Percentiles rank a stretch among this genome's conserved stretches.
Evolutionary conservation across 768 basidiomycete genomes (phyloP).

Genomic region (Myochromella boudieri): DNA sequence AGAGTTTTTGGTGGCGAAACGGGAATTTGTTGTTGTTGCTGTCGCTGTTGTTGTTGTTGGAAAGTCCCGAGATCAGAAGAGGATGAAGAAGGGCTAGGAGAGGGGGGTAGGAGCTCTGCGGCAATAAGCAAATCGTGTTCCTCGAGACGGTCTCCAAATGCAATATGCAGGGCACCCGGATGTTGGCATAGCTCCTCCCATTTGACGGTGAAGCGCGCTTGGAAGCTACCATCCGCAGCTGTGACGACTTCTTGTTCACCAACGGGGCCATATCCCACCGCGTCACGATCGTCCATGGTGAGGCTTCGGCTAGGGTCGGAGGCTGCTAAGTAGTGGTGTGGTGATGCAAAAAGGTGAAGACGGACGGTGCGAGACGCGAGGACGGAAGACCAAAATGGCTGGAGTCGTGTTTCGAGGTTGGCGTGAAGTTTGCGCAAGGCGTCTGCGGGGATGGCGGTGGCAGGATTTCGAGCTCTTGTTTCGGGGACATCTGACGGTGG

Average conservation of each 20-base stretch:
- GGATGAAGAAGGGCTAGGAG: slow-evolving; percentile 8
- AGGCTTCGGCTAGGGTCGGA: slow-evolving; percentile 3
- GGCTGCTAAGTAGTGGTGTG: slow-evolving; percentile 23
- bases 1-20: slow-evolving; percentile 25
- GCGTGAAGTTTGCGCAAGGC: slow-evolving; percentile 56
- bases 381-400: slow-evolving; percentile 79
- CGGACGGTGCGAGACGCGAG: slow-evolving; percentile 63
- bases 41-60: neutral
- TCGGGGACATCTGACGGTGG: neutral
- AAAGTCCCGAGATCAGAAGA: slow-evolving; percentile 4
- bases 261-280: slow-evolving; percentile 44
- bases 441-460: slow-evolving; percentile 22
- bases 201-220: slow-evolving; percentile 54
- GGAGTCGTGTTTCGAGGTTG: slow-evolving; percentile 76
- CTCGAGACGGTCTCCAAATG: slow-evolving; percentile 49
- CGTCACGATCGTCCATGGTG: slow-evolving; percentile 26
- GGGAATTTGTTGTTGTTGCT: neutral
- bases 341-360: slow-evolving; percentile 57
- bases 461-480: slow-evolving; percentile 4
- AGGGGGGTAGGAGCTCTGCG: slow-evolving; percentile 49
- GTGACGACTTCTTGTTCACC: slow-evolving; percentile 53
- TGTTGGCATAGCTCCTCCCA: slow-evolving; percentile 73
- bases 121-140: slow-evolving; percentile 58
- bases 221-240: slow-evolving; percentile 71
- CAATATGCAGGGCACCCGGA: slow-evolving; percentile 54